Base-by-base conservation (phyloP, 2,329 filamentous ascomycete species). In the Harringtonia lauricola region DNA sequence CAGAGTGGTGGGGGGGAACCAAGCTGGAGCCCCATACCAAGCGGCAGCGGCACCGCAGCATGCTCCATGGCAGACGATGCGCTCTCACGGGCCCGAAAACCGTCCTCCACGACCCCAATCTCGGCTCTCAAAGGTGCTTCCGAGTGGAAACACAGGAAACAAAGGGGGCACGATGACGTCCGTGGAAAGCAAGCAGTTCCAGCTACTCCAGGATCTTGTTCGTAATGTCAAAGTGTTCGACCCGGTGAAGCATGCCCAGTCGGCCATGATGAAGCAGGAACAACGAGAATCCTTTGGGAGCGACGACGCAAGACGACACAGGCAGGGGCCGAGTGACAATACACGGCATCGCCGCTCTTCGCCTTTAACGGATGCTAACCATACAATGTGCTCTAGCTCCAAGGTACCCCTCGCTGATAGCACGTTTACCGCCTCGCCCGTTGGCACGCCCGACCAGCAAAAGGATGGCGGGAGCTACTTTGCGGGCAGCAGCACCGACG, bases 401-500 rank as follows among this genome's bases (percentile, higher is more conserved):
- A 65, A 60, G 39, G 67, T 77, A 44, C 55, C 66, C 30, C 49
- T 65, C 45, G 60, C 67, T 47, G 61, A 68, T 44, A 64, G 70
- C 34, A 61, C 62, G 1, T 65, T 67, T 42, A 51, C 54, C 7
- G 22, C 21, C 3, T 57, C 63, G 7, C 56, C 60, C 9, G 53
- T 63, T 12, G 56, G 61, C 13, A 57, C 60, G 10, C 54, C 62
- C n/a, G 55, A 60, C 18, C 59, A 56, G n/a, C n/a, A n/a, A 30
- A 58, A 62, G 35, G 58, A 39, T 42, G 13, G 36, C 45, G 10
- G 7, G 5, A 31, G 29, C 10, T 39, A 57, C 3, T 75, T 77
- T 47, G 54, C 62, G 33, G 68, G 67, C 47, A 69, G 59, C 45
- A 79, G 72, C 51, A 62, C 71, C 18, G 75, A 81, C 45, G 75